Base-by-base conservation (phyloP, 345 rosid species). In the Eucalyptus curtisii region DNA sequence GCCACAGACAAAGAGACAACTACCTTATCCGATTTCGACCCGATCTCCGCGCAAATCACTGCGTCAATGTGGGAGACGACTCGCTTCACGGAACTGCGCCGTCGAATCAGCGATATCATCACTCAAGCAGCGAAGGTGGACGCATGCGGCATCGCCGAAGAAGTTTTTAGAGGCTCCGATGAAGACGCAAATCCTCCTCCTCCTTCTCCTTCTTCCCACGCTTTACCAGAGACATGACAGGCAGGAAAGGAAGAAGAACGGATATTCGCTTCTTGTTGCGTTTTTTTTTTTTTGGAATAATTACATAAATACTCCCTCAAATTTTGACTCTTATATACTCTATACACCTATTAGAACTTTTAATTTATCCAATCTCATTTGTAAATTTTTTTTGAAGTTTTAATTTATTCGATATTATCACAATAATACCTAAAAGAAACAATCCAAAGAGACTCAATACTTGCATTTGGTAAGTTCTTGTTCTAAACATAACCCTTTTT, bases 331-430 rank as follows among this genome's bases (percentile, higher is more conserved):
- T 4, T 53, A 55, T 22, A 55, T 22, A 49, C 7, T 49, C 6
- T 3, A 49, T 49, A 2, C 15, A 49, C 5, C 6, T 14, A 14
- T 5, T 1, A 15, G 3, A 55, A 50, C 3, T 24, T 55, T 55
- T 55, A 10, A 55, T 55, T 55, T 24, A 9, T 55, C 24, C 3
- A 50, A 16, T 50, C 11, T 55, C 1, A 55, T 22, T 20, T 1
- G 1, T 55, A 5, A 55, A 55, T 10, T 2, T 55, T 9, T 24
- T 24, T 5, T 55, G 1, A 0, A 24, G 24, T 24, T 55, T 55
- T 10, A 9, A 55, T 55, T 55, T 55, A 0, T 53, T 53, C 0
- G 2, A 53, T 53, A 8, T 19, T 7, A 19, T 20, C 16, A 20
- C 20, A 53, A 53, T 53, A 53, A 53, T 20, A 8, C 59, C 1